Percentiles rank a stretch among this genome's conserved stretches.
phyloP scores from a whole-genome alignment of 2,329 filamentous ascomycete species.

The Aureobasidium sp. region DNA sequence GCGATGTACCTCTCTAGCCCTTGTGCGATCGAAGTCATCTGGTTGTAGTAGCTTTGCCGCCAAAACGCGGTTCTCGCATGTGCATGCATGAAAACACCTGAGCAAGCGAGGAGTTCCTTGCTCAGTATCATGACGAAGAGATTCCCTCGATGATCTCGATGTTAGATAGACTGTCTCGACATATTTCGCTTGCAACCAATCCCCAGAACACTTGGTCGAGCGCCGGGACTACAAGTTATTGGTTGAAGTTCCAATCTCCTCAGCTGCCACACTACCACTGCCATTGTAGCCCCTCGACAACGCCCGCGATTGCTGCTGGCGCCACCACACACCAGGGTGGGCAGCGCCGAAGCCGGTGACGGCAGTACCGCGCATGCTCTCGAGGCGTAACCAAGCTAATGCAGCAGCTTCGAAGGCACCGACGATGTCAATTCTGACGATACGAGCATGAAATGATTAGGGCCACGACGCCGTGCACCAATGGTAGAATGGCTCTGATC shows the following conservation, averaged over 20 bases:
- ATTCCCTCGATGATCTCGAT: neutral
- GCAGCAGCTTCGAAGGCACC: neutral
- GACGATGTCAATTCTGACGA: neutral
- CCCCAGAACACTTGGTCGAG: neutral
- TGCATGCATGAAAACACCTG: neutral
- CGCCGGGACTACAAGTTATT: neutral
- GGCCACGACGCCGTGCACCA: neutral
- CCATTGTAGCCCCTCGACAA: neutral
- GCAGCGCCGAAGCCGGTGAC: neutral
- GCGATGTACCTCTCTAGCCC: neutral
- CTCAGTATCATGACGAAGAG: neutral
- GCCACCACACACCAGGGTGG: neutral
- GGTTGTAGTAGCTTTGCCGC: neutral
- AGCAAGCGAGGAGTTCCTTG: neutral
- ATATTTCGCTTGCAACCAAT: too few species aligned
- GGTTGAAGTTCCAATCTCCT: neutral
- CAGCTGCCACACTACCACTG: neutral
- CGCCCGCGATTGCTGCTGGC: slow-evolving; percentile 3
- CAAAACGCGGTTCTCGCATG: neutral
- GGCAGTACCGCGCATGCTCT: neutral
- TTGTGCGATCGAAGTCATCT: neutral
- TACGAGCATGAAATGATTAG: neutral
- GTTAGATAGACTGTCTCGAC: neutral
- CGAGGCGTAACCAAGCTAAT: neutral
- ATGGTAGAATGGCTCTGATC: neutral